phyloP scores from a whole-genome alignment of 2,329 filamentous ascomycete species.

The Colletotrichum orbiculare region DNA sequence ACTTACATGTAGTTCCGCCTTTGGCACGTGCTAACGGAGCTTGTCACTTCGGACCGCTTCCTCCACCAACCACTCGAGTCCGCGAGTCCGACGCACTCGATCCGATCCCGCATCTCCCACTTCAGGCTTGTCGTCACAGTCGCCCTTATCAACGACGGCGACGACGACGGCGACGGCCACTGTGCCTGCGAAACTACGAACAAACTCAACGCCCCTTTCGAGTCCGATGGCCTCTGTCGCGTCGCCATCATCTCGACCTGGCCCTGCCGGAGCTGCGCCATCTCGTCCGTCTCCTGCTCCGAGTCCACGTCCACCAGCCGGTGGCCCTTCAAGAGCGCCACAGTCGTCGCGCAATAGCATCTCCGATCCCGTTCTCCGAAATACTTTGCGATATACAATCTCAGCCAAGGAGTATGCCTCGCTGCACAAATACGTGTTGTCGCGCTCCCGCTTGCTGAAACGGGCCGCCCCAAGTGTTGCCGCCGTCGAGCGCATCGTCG shows the following conservation, averaged over 20 bases:
- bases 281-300: constrained; percentile 13
- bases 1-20: background rate
- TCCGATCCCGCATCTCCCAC: background rate
- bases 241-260: constrained; percentile 35
- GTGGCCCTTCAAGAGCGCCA: constrained; percentile 27
- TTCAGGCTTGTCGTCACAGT: too few relatives aligned
- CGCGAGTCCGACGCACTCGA: background rate
- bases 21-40: constrained; percentile 34
- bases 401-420: constrained; percentile 86
- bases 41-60: constrained; percentile 21
- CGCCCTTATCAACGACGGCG: too few relatives aligned
- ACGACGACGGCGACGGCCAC: too few relatives aligned
- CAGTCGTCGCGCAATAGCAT: constrained; percentile 37
- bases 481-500: constrained; percentile 62
- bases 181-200: too few relatives aligned
- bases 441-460: constrained; percentile 71
- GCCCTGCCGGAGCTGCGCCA: constrained; percentile 19
- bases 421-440: constrained; percentile 85
- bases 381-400: constrained; percentile 88
- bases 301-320: constrained; percentile 25
- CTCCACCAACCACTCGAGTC: background rate
- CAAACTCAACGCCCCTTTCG: background rate
- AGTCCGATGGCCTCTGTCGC: constrained; percentile 31
- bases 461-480: constrained; percentile 66
- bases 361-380: constrained; percentile 79